phyloP scores from a whole-genome alignment of 495 filamentous ascomycete genomes.

The Tuber microsphaerosporum region DNA sequence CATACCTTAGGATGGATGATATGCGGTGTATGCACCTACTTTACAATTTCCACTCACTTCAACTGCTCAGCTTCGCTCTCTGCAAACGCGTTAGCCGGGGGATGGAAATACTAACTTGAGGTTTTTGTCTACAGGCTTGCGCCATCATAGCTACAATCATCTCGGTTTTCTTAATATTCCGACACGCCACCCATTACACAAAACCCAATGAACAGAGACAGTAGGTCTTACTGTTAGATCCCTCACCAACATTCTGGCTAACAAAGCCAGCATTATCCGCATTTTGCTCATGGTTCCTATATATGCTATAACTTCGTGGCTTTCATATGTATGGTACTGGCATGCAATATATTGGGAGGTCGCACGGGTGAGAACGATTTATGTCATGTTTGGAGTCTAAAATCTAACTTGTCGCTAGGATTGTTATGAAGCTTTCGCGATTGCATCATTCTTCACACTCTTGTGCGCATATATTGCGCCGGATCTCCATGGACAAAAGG shows the following conservation, averaged over 20 bases:
- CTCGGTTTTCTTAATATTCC: conserved; percentile 60
- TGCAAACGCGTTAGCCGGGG: conserved; percentile 35
- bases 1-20: conserved; percentile 51
- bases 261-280: conserved; percentile 62
- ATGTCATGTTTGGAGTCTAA: neutral
- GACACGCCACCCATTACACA: conserved; percentile 75
- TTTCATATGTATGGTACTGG: conserved; percentile 69
- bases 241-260: conserved; percentile 1
- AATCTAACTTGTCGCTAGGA: conserved; percentile 50
- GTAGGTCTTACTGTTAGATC: conserved; percentile 43
- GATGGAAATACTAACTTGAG: conserved; percentile 30
- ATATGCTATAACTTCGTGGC: conserved; percentile 70
- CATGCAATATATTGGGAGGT: conserved; percentile 78
- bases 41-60: neutral
- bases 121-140: conserved; percentile 44
- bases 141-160: conserved; percentile 52
- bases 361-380: conserved; percentile 26
- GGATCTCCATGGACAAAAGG: conserved; percentile 74
- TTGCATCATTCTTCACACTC: conserved; percentile 84
- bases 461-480: conserved; percentile 77
- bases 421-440: conserved; percentile 89
- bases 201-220: conserved; percentile 77
- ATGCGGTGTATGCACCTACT: conserved; percentile 48
- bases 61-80: conserved; percentile 18
- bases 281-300: conserved; percentile 88